Evolutionary conservation across 768 basidiomycete genomes (phyloP), one percentile per base, ranked within the genome.

Genomic region (Suillus cothurnatus): DNA sequence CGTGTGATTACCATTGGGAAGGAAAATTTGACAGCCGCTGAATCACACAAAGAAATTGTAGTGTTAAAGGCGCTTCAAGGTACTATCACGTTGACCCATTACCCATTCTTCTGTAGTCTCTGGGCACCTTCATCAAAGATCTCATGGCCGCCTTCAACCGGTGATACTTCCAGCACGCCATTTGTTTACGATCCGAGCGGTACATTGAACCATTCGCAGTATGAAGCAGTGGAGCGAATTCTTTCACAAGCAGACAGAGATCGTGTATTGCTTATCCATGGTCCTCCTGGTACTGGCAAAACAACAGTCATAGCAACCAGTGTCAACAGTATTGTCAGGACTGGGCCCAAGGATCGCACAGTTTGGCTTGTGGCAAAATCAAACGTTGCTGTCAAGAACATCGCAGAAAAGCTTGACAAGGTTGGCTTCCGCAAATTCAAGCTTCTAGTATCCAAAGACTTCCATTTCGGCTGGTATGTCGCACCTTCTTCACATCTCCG

Each of bases 1-100:
- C 71, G 74, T 6, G 78, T 91, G 45, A 81, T 73, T 7, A 84
- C 88, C 6, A 75, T 83, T 50, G 89, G 88, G 2, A 82, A 80
- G 36, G 86, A 83, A 62, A 78, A 76, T 34, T 83, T 81, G 0
- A 92, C 89, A 1, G 76, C 68, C 21, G 88, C 91, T 3, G 88
- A 91, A 62, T 60, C 67, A 4, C 8, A 31, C 26, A 75, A 76
- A 6, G 66, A 70, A 15, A 52, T 21, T 4, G 45, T 76, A 49
- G 65, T 79, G 9, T 73, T 74, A 38, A 1, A 31, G 7, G 62
- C 68, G 0, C 36, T 81, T 14, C 74, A 76, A 32, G 15, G 55
- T 2, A 23, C 1, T 4, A 62, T 67, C 0, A 65, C 39, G 1
- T 67, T 78, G 43, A 39, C 73, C 23, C 61, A 65, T 1, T 61